Conservation (phyloP, 768 basidiomycete species). For the Leccinum boreale region DNA sequence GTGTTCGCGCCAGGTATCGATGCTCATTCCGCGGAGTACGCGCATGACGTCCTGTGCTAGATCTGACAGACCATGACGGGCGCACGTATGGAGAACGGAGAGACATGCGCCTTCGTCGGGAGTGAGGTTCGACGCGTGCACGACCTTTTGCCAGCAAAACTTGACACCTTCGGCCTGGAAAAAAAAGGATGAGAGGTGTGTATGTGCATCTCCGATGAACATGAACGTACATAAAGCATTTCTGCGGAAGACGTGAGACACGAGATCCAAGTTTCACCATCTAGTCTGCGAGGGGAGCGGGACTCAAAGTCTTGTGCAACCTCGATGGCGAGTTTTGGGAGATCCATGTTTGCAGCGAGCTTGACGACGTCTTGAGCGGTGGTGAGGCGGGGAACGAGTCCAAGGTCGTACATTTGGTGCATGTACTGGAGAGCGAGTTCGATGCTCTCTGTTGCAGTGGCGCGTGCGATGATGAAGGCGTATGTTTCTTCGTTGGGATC, state of each 20-base stretch:
- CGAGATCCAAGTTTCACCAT: constrained; percentile 56
- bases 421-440: constrained; percentile 65
- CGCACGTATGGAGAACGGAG: constrained; percentile 69
- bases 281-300: constrained; percentile 50
- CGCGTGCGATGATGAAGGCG: constrained; percentile 48
- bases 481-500: constrained; percentile 53
- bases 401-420: constrained; percentile 51
- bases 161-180: constrained; percentile 63
- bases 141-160: constrained; percentile 58
- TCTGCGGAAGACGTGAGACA: constrained; percentile 66
- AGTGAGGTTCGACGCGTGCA: constrained; percentile 46
- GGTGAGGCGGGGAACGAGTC: constrained; percentile 47
- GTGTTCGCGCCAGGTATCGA: constrained; percentile 56
- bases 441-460: constrained; percentile 45
- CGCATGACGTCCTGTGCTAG: constrained; percentile 66
- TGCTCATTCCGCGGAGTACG: constrained; percentile 46
- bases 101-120: constrained; percentile 77
- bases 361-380: constrained; percentile 52
- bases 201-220: neutral
- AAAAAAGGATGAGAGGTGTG: neutral
- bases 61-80: constrained; percentile 65
- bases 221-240: constrained; percentile 60
- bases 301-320: constrained; percentile 60
- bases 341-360: constrained; percentile 50
- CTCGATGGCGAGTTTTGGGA: constrained; percentile 70